Evolutionary conservation across 176 grass and related monocot genomes (phyloP), one percentile per base, ranked within the genome.

Genomic region (Oryza australiensis): DNA sequence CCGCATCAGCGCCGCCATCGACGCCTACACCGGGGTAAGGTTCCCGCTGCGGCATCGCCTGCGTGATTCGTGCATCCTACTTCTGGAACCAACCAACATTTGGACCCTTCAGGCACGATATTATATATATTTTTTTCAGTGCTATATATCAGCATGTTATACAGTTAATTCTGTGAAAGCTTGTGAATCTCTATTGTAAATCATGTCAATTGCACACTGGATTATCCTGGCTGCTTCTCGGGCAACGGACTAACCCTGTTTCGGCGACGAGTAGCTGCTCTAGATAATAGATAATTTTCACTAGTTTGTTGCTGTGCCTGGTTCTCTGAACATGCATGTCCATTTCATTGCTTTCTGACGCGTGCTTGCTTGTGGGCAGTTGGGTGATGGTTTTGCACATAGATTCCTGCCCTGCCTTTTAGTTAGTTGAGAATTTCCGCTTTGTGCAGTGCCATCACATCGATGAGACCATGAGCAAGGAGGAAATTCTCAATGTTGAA

Each of bases 1-100:
- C 10, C 92, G 95, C 16, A 79, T 98, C 75, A 81, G 90, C 70
- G 95, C 92, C 68, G 92, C 95, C 92, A 94, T 98, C 82, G 95
- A 94, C 76, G 90, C 92, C 22, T 94, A 98, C 86, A 94, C 95
- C 20, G 95, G 88, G 92, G 92, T 90, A 66, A 62, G 82, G 38
- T 40, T 11, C 9, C 37, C 37, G 37, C 37, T 9, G 37, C 9
- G 37, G 37, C 38, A 40, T 40, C 38, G 38, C 38, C 38, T 1
- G 6, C 30, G 9, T 23, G n/a, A 55, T 55, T 40, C 30, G 30
- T 15, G 22, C 20, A n/a, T 12, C 18, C 14, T 43, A 38, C 14
- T 32, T 45, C 16, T 20, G 26, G 38, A 49, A 73, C 70, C 24
- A 8, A 57, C 27, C 24, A 8, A 41, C 27, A 57, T 51, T 26